phyloP scores from a whole-genome alignment of 441 rosid species.

The Corymbia citriodora region DNA sequence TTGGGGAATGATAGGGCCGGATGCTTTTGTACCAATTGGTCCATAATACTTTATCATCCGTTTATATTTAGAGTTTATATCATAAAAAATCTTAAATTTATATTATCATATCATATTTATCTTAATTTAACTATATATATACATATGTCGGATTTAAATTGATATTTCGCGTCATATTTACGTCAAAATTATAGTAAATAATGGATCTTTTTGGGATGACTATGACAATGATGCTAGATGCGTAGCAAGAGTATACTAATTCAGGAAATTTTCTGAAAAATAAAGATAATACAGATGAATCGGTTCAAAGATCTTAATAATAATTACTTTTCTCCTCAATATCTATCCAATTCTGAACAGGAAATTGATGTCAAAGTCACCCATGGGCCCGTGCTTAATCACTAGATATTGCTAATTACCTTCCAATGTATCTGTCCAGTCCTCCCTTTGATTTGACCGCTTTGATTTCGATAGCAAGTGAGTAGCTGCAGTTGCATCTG shows the following conservation, averaged over 20 bases:
- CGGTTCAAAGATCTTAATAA: no score
- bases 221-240: neutral
- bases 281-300: no score
- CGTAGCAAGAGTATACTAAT: accelerated
- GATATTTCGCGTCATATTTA: neutral
- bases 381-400: neutral
- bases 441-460: neutral
- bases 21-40: no score
- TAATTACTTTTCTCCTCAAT: neutral
- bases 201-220: no score
- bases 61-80: no score
- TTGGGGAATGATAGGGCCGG: neutral
- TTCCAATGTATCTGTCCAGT: neutral
- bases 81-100: neutral
- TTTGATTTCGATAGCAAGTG: neutral
- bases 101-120: accelerated
- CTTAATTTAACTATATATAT: no score
- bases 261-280: no score
- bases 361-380: neutral
- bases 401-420: neutral
- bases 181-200: neutral
- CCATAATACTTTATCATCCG: no score
- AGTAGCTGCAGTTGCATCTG: neutral
- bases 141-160: neutral
- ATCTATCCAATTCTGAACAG: neutral